phyloP scores from a whole-genome alignment of 225 moss, liverwort and hornwort species.

The Physcomitrium patens region DNA sequence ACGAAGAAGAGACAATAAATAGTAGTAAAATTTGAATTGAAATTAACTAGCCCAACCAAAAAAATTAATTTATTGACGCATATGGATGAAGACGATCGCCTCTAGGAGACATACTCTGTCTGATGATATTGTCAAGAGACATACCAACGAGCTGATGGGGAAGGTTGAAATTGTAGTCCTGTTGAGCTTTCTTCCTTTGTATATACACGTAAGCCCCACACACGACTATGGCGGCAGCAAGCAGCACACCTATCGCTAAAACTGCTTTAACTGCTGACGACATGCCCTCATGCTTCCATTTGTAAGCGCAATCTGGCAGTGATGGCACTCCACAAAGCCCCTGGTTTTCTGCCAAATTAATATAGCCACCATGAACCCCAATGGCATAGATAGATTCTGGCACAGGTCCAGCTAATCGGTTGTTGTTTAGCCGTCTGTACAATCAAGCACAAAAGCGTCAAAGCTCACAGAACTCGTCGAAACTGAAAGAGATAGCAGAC shows the following conservation, averaged over 20 bases:
- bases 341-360: conserved; percentile 77
- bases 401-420: conserved; percentile 77
- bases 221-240: conserved; percentile 44
- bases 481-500: neutral
- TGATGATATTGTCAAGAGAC: conserved; percentile 49
- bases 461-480: neutral
- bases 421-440: conserved; percentile 80
- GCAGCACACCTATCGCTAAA: conserved; percentile 60
- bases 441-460: neutral
- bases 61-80: neutral
- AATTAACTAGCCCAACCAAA: conserved; percentile 11
- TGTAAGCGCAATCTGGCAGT: conserved; percentile 73
- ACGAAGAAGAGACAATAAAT: neutral
- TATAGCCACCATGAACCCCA: conserved; percentile 88
- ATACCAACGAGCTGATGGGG: conserved; percentile 97
- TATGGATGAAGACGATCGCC: neutral
- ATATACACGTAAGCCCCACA: conserved; percentile 51
- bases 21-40: conserved; percentile 4
- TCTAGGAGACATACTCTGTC: conserved; percentile 7
- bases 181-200: conserved; percentile 59
- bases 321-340: conserved; percentile 94
- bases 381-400: conserved; percentile 87
- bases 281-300: conserved; percentile 70
- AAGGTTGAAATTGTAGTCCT: conserved; percentile 96
- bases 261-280: conserved; percentile 71